phyloP scores from a whole-genome alignment of 257 asterid genomes.

The Forsythia viridissima region DNA sequence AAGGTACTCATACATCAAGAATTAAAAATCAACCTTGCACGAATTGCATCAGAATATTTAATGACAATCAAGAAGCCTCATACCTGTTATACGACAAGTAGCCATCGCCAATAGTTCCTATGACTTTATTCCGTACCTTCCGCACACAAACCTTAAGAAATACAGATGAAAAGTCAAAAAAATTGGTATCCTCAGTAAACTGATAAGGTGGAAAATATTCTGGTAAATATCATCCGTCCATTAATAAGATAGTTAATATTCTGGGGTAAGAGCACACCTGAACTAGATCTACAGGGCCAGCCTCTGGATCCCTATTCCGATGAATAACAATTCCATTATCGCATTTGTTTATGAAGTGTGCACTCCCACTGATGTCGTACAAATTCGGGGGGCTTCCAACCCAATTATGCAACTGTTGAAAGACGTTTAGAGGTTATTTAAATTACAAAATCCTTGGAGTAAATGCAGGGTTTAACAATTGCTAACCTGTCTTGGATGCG shows the following conservation, averaged over 20 bases:
- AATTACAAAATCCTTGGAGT: neutral
- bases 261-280: constrained; percentile 51
- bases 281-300: constrained; percentile 80
- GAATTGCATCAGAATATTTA: neutral
- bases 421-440: constrained; percentile 24
- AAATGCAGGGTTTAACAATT: neutral
- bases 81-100: constrained; percentile 80
- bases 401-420: constrained; percentile 79
- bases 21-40: neutral
- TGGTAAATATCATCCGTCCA: neutral
- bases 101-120: constrained; percentile 89
- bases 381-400: constrained; percentile 80
- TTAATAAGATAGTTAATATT: constrained; percentile 8
- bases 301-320: constrained; percentile 84
- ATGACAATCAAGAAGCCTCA: neutral
- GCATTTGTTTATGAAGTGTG: constrained; percentile 95
- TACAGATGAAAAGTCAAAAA: constrained; percentile 7
- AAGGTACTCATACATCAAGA: neutral
- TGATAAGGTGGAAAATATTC: neutral
- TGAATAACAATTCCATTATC: constrained; percentile 95
- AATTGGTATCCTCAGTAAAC: neutral
- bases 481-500: constrained; percentile 96
- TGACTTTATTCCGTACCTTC: constrained; percentile 91
- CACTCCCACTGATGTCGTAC: constrained; percentile 98
- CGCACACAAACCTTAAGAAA: constrained; percentile 74